Evolutionary conservation across 208 protist genomes (phyloP), one percentile per base, ranked within the genome.

Genomic region (Leishmania turanica): DNA sequence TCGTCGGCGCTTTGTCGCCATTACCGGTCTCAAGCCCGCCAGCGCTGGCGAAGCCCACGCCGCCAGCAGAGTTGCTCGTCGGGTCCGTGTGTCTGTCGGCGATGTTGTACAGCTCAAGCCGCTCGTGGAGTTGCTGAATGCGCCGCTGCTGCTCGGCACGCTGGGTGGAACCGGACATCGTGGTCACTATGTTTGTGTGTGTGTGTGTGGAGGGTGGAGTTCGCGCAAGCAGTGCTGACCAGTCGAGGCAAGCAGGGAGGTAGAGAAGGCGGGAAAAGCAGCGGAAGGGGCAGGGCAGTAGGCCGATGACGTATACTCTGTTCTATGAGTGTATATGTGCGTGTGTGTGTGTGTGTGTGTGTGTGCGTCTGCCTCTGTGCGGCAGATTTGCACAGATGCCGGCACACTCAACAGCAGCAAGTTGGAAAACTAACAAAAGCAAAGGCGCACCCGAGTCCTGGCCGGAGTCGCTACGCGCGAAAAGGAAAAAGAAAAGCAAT

Each of bases 91-190:
- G 75, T 19, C 60, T 77, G 37, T 90, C 86, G 15, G 89, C 82
- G 13, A 88, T 85, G 71, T 94, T 96, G 88, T 96, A 96, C 81
- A 93, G 78, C 56, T 94, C 92, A 27, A 96, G 82, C 1, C 91
- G 86, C 84, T 96, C 92, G 13, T 92, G 90, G 66, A 96, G 82
- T 62, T 92, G 89, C 83, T 94, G 92, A 42, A 96, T 94, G 78
- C 92, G 90, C 80, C 89, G 86, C 66, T 82, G 82, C 74, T 86
- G 82, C n/a, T 42, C 56, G 3, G 78, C 70, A 45, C 78, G 71
- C 75, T 86, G 80, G 31, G 19, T 80, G 15, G 78, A 66, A 24
- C 83, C 77, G 3, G 84, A 68, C 74, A 77, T 77, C 53, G 74
- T 27, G 17, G 15, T 62, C 31, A 42, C 19, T 54, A 8, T 72